Evolutionary conservation across 2,329 filamentous ascomycete genomes (phyloP).

Genomic region (Xylariales sp.): DNA sequence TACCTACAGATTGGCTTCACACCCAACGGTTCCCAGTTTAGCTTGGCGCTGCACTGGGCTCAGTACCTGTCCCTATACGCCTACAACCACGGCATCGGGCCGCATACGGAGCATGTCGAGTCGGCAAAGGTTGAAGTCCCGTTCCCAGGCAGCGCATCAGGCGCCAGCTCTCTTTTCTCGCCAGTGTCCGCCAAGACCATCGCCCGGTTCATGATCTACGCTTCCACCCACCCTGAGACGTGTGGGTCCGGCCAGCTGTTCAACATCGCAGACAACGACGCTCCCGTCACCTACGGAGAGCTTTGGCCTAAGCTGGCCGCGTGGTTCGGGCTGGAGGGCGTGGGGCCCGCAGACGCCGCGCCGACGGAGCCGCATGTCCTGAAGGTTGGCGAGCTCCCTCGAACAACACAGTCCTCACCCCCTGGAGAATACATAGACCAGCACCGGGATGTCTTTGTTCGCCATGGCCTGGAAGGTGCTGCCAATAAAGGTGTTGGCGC

Average conservation of each 20-base stretch:
- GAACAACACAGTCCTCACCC: too few species aligned
- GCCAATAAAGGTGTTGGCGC: slow-evolving; percentile 27
- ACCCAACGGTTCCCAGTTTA: slow-evolving; percentile 30
- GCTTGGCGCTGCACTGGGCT: slow-evolving; percentile 32
- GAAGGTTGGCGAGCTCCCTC: slow-evolving; percentile 8
- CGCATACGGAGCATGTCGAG: background rate
- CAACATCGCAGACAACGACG: slow-evolving; percentile 25
- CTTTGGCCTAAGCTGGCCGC: slow-evolving; percentile 24
- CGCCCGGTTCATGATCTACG: slow-evolving; percentile 24
- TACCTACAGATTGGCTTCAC: slow-evolving; percentile 27
- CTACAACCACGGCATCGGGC: slow-evolving; percentile 16
- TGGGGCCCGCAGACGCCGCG: slow-evolving; percentile 10
- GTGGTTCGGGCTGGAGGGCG: slow-evolving; percentile 27
- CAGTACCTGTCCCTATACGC: slow-evolving; percentile 33
- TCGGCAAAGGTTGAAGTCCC: slow-evolving; percentile 12
- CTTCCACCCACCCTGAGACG: slow-evolving; percentile 18
- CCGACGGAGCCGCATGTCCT: background rate
- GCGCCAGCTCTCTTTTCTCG: slow-evolving; percentile 21
- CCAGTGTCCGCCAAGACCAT: slow-evolving; percentile 25
- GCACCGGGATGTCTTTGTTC: slow-evolving; percentile 23
- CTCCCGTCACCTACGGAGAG: slow-evolving; percentile 21
- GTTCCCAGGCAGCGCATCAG: slow-evolving; percentile 24
- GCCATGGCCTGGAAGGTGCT: slow-evolving; percentile 18
- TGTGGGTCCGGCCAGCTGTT: slow-evolving; percentile 25
- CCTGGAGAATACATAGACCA: slow-evolving; percentile 27